Conservation (phyloP, 2,329 filamentous ascomycete genomes). For the Xylariaceae sp. region DNA sequence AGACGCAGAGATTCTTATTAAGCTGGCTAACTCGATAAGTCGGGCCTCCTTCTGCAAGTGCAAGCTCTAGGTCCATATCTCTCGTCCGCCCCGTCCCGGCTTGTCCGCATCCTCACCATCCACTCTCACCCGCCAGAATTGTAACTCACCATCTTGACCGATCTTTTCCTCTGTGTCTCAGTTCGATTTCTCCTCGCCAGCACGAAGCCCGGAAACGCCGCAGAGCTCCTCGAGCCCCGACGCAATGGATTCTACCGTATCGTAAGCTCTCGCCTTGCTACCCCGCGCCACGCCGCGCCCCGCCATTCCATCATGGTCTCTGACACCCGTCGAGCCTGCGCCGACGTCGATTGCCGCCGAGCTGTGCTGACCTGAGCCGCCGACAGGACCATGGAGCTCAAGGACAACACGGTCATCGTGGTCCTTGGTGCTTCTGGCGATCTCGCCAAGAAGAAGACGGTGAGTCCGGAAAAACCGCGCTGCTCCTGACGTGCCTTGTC, state of each 20-base stretch:
- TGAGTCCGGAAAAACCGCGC: slow-evolving; percentile 34
- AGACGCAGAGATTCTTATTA: too few species aligned
- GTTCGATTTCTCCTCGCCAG: too few species aligned
- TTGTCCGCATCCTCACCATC: too few species aligned
- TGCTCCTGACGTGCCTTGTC: slow-evolving; percentile 8
- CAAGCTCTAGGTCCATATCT: too few species aligned
- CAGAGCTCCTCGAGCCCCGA: not conserved
- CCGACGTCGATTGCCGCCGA: too few species aligned
- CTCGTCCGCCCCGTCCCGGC: too few species aligned
- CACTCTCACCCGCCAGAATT: too few species aligned
- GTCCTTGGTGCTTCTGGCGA: slow-evolving; percentile 96
- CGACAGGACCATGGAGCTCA: slow-evolving; percentile 79
- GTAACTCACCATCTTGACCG: too few species aligned
- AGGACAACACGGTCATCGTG: slow-evolving; percentile 95
- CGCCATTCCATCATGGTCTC: slow-evolving; percentile 21
- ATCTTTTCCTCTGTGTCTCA: too few species aligned
- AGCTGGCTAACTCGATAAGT: too few species aligned
- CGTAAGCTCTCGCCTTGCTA: slow-evolving; percentile 22
- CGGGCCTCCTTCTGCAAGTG: too few species aligned
- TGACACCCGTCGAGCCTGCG: slow-evolving; percentile 7
- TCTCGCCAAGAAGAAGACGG: slow-evolving; percentile 99
- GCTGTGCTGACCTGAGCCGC: slow-evolving; percentile 27
- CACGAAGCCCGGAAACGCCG: too few species aligned
- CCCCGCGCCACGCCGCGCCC: slow-evolving; percentile 23
- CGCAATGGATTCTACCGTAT: slow-evolving; percentile 24